A percentile compares a stretch with the other conserved stretches of the same genome.
Conservation (phyloP, 768 basidiomycete species). For the Hydnum rufescens region DNA sequence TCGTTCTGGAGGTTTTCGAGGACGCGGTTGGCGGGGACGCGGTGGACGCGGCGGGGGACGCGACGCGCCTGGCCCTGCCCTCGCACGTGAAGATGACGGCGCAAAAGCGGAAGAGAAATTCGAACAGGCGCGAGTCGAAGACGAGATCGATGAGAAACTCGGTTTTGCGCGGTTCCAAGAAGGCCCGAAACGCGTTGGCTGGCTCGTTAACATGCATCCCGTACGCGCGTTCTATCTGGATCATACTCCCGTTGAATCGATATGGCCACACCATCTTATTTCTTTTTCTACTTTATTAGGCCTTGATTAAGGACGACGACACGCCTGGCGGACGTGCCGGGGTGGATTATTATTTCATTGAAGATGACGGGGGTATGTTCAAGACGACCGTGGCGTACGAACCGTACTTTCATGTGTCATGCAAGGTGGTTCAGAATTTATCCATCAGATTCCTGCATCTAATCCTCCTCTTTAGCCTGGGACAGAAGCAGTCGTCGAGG, state of each 20-base stretch:
- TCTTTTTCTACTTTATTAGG: constrained; percentile 25
- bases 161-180: constrained; percentile 72
- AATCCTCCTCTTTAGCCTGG: constrained; percentile 33
- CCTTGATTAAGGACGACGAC: constrained; percentile 68
- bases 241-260: neutral
- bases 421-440: constrained; percentile 43
- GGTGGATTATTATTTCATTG: constrained; percentile 93
- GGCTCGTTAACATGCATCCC: constrained; percentile 98
- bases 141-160: constrained; percentile 86
- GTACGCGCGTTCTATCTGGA: constrained; percentile 29
- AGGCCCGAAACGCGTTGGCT: constrained; percentile 61
- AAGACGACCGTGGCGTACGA: constrained; percentile 85
- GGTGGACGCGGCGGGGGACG: constrained; percentile 19
- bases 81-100: constrained; percentile 74
- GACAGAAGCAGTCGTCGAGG: constrained; percentile 76
- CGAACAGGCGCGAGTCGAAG: constrained; percentile 50
- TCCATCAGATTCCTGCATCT: constrained; percentile 2
- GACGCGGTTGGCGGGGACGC: constrained; percentile 33
- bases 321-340: constrained; percentile 71
- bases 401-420: constrained; percentile 84
- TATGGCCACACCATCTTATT: neutral
- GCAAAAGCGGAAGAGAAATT: constrained; percentile 72
- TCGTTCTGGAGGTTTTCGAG: constrained; percentile 13
- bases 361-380: constrained; percentile 93
- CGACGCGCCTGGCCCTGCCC: constrained; percentile 25